Conservation (phyloP, 805 yeast genomes). For the Candida odintsovae region DNA sequence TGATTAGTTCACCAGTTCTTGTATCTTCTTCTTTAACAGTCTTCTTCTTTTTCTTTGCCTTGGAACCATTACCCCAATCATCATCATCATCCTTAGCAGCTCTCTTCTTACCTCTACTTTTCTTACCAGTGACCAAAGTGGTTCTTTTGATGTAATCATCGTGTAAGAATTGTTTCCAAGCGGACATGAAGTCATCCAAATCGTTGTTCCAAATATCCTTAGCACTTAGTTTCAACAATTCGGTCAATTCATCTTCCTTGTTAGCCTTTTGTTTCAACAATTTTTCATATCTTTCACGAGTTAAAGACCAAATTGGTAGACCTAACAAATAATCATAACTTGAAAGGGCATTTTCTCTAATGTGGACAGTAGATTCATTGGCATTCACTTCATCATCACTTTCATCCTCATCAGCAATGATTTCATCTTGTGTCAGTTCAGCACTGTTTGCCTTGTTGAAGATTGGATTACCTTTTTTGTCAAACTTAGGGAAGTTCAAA, state of each 20-base stretch:
- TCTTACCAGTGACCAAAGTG: slow-evolving; percentile 40
- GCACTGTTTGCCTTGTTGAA: slow-evolving; percentile 32
- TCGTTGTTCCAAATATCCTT: slow-evolving; percentile 88
- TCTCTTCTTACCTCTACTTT: slow-evolving; percentile 35
- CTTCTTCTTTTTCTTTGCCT: slow-evolving; percentile 12
- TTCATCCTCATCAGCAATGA: slow-evolving; percentile 32
- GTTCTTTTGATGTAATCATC: slow-evolving; percentile 59
- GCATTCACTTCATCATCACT: slow-evolving; percentile 36
- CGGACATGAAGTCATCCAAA: slow-evolving; percentile 62
- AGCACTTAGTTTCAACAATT: slow-evolving; percentile 60
- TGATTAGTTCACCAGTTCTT: slow-evolving; percentile 19
- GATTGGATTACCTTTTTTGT: slow-evolving; percentile 61
- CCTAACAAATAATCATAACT: slow-evolving; percentile 84
- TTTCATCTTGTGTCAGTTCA: slow-evolving; percentile 31
- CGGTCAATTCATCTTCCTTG: slow-evolving; percentile 65
- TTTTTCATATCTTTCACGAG: slow-evolving; percentile 81
- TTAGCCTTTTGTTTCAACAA: slow-evolving; percentile 67
- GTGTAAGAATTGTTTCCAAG: slow-evolving; percentile 63
- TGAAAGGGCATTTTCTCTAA: slow-evolving; percentile 47
- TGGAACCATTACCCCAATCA: slow-evolving; percentile 12
- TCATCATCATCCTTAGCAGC: slow-evolving; percentile 19
- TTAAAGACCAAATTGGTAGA: slow-evolving; percentile 91
- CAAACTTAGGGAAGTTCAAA: slow-evolving; percentile 71
- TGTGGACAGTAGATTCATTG: slow-evolving; percentile 31
- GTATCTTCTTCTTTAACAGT: slow-evolving; percentile 13